Base-by-base conservation (phyloP, 1,284 basidiomycete genomes). In the Sporisorium sorghi region DNA sequence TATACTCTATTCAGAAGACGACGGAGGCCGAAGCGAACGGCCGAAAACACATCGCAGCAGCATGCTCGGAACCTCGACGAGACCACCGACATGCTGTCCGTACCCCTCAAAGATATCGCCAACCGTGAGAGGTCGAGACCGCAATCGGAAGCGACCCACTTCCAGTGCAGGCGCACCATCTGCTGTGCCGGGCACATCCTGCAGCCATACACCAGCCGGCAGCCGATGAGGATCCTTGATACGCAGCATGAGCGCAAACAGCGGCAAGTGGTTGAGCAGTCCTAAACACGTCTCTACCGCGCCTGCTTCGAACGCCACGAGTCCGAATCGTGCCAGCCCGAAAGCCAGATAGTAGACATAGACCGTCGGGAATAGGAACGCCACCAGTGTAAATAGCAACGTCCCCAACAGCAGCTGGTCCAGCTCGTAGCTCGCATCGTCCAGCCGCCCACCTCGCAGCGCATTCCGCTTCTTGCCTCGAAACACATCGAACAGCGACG, bases 371-470 rank as follows among this genome's bases (percentile, higher is more conserved):
- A 93, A 91, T 5, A 98, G 87, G 84, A 99, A 97, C 0, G 91
- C 90, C 5, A 93, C 88, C 17, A 97, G 88, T 0, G 94, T 97
- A 86, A 99, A 98, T 24, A 99, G 87, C 44, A 99, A 91, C 0
- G 96, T 96, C 15, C 96, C 96, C 30, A 99, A 90, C 30, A 98
- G 87, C 12, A 98, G 88, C 83, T 97, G 94, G 83, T 99, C 96
- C 26, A 96, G 87, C 70, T 96, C 93, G 82, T 97, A 97, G 72
- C 91, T 89, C 88, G 92, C 94, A 10, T 91, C 89, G 83, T 99
- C 95, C 7, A 91, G 90, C 30, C 95, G 90, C 50, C 90, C 75
- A 88, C 48, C 93, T 88, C 28, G 97, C 86, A 26, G 91, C 88
- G 80, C 69, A 49, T 79, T 79, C 23, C 76, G 69, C 60, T 80